Base-by-base conservation (phyloP, 2,329 filamentous ascomycete genomes). In the Cladosporium oxysporum region DNA sequence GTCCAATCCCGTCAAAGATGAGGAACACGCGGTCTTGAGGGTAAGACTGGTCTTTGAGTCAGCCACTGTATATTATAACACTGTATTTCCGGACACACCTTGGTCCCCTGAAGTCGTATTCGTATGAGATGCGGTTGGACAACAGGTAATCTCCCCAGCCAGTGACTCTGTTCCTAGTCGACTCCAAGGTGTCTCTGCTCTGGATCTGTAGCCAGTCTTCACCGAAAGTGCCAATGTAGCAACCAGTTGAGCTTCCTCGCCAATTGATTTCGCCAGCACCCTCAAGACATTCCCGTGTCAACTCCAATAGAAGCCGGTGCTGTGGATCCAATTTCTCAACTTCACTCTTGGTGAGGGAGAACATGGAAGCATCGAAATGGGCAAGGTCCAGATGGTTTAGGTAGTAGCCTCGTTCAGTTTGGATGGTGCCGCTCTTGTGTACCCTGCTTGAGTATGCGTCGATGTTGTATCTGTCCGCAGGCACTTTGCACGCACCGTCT, bases 11-110 rank as follows among this genome's bases (percentile, higher is more conserved):
- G 72, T 60, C 16, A 83, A 66, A 53, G 77, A 79, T 0, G 78
- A 78, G 1, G 80, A 82, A 63, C 81, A 83, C 1, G 80, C 81
- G 0, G 81, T 83, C 33, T 82, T 79, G n/a, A 70, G 37, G 8
- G 64, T 68, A 23, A 70, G 29, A 33, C 67, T 69, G 28, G 28
- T 26, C 3, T 37, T 4, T 37, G 3, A 16, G 35, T 37, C 14
- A 37, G 35, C 3, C 35, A 37, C 35, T 37, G 14, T 18, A 37
- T 8, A 6, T 16, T 8, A 37, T 37, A 6, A 1, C 12, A 18
- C 16, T 18, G 35, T 18, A 16, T 16, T 0, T 37, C 6, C 16
- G 16, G 35, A 16, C 35, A 37, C 28, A 50, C 47, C 47, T 63
- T 31, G 70, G 67, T 10, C 70, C 70, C 8, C 62, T 44, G 6